Percentiles rank a stretch among this genome's conserved stretches.
Conservation (phyloP, 805 yeast genomes). For the Candida palmyrensis region DNA sequence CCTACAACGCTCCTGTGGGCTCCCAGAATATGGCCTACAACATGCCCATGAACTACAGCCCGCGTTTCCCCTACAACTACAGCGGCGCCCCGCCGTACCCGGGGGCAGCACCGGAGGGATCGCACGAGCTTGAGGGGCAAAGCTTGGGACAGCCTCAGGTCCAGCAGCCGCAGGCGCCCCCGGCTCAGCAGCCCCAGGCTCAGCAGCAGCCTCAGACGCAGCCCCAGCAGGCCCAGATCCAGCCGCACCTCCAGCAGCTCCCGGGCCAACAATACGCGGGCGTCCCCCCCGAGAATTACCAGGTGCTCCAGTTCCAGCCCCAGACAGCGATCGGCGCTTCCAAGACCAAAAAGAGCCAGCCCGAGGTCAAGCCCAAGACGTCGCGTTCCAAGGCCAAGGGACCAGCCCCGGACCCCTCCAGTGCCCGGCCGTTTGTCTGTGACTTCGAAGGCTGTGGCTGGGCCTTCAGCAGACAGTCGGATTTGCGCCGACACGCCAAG, state of each 20-base stretch:
- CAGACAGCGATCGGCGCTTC: constrained; percentile 5
- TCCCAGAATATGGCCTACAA: constrained; percentile 1
- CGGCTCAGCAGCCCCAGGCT: constrained; percentile 4
- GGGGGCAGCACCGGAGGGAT: constrained; percentile 5
- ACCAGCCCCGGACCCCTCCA: constrained; percentile 1
- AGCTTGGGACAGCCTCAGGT: too few relatives aligned
- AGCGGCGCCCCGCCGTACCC: not conserved
- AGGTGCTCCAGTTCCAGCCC: constrained; percentile 5
- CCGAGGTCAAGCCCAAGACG: not conserved
- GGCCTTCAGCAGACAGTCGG: constrained; percentile 68
- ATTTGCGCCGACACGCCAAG: constrained; percentile 60
- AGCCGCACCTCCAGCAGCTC: not conserved
- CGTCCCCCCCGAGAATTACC: constrained; percentile 1
- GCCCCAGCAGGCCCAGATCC: constrained; percentile 3
- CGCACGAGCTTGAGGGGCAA: too few relatives aligned
- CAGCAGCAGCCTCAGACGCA: constrained; percentile 3
- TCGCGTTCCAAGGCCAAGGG: constrained; percentile 1
- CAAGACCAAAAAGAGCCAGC: constrained; percentile 11
- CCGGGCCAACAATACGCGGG: not conserved
- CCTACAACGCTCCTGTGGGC: not conserved
- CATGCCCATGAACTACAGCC: not conserved
- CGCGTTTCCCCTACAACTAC: constrained; percentile 2
- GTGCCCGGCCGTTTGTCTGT: constrained; percentile 35
- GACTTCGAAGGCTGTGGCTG: constrained; percentile 48
- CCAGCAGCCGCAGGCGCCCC: constrained; percentile 2